Evolutionary conservation across 441 rosid species (phyloP), one percentile per base, ranked within the genome.

Genomic region (California macrophylla): DNA sequence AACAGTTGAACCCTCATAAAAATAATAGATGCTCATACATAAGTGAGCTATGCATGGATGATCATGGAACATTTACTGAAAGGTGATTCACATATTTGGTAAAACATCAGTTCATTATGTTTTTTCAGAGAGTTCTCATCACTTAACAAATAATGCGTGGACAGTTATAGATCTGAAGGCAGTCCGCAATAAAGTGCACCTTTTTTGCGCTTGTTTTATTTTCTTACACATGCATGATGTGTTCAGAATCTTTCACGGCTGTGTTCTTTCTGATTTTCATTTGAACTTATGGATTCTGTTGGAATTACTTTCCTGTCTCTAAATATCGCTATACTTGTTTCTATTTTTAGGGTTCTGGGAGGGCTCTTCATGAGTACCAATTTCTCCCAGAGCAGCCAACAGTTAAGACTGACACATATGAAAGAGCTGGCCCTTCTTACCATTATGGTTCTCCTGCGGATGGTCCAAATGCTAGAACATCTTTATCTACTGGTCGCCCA

Each of bases 341-440:
- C 28, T 8, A 36, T 60, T 66, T 67, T 74, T 77, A 91, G 90
- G 87, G 81, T 42, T 7, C 77, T 66, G 77, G 74, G 64, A 84
- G 89, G 82, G 77, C 89, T 15, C 80, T 88, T 69, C 96, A 83
- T 74, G 97, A 93, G 69, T 93, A 91, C 72, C 97, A 93, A 82
- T 93, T 93, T 76, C 87, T 93, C 79, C 98, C 92, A 0, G 90
- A 91, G 82, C 82, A 84, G 78, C 94, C 97, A 67, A 84, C 88
- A 73, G 85, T 84, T 45, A 82, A 85, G 78, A 68, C 82, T 42
- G 92, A 90, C 56, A 76, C 77, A 68, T 76, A 77, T 47, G 92
- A 85, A 68, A 85, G 86, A 85, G 84, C 69, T 75, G 82, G 82
- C 61, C 78, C 82, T 2, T 75, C 86, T 6, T 78, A 75, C 68